Conservation (phyloP, 192 early-diverging fungal species). For the Rhizophagus clarus region DNA sequence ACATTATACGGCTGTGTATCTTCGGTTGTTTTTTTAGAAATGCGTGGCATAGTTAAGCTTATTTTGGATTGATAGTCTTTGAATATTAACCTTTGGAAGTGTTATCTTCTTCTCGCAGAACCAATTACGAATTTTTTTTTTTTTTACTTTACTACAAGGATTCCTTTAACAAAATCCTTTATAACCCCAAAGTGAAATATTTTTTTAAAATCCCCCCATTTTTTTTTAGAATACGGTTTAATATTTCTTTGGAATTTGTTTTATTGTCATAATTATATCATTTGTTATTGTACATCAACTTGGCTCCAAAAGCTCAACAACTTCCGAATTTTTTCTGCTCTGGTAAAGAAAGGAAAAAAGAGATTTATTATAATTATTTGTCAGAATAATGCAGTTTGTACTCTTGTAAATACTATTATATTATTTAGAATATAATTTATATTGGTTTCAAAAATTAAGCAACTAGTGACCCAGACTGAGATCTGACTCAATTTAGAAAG, state of each 20-base stretch:
- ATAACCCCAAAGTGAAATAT: neutral
- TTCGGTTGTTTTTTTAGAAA: neutral
- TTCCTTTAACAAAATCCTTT: neutral
- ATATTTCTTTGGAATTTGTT: neutral
- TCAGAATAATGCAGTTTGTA: neutral
- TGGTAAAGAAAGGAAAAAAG: neutral
- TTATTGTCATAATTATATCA: neutral
- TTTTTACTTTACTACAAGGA: neutral
- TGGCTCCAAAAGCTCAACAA: neutral
- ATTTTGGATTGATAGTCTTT: slow-evolving; percentile 4
- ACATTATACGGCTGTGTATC: neutral
- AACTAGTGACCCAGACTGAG: slow-evolving; percentile 3
- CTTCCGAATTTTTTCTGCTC: neutral
- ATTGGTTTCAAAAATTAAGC: neutral
- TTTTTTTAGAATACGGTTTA: neutral
- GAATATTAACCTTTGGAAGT: neutral
- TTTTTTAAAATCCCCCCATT: neutral
- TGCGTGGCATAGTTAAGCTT: neutral
- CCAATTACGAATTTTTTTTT: neutral
- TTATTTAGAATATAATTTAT: neutral
- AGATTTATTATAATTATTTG: neutral
- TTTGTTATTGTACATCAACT: neutral
- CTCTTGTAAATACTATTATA: neutral
- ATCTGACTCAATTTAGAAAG: neutral
- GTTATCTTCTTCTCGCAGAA: slow-evolving; percentile 7